Evolutionary conservation across 208 protist species (phyloP), one percentile per base, ranked within the genome.

Genomic region (Phytomonas sp.): DNA sequence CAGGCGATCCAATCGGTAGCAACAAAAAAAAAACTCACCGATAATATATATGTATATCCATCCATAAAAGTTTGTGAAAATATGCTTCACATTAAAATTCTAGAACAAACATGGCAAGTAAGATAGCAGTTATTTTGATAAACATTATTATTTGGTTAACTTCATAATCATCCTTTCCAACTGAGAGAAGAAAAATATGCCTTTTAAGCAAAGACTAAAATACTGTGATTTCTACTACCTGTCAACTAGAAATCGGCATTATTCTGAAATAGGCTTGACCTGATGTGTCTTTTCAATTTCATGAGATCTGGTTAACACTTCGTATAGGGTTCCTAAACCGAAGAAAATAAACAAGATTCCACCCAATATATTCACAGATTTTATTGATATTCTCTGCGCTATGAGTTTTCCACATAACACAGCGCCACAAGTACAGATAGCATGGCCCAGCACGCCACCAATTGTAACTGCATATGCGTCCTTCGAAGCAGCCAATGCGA

Each of bases 391-490:
- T 51, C 79, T 67, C 68, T 92, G 77, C 23, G 91, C 84, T 66
- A 94, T 86, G 60, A 92, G 28, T 67, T 91, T 90, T 29, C 96
- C 96, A 56, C 84, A 91, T 37, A 98, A 59, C 37, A 99, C 97
- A 11, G 97, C 97, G 17, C 89, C 70, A 60, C 89, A 91, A 0
- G 97, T 98, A 85, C 97, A 99, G 60, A 98, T 66, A 13, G 93
- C 80, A 74, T 99, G 97, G 15, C 97, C 97, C 15, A 98, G 59
- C 29, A 96, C 82, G 33, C 93, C 96, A 28, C 97, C 97, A 0
- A 97, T 7, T 2, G 95, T 97, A n/a, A 98, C 95, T 11, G 85
- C 96, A 62, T 89, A 94, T 0, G 95, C 83, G 74, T 98, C 94
- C 85, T 97, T 93, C 26, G 92, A 79, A 0, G 93, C 89, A 0